Evolutionary conservation across 805 yeast genomes (phyloP).

Genomic region (Candida nemodendra): DNA sequence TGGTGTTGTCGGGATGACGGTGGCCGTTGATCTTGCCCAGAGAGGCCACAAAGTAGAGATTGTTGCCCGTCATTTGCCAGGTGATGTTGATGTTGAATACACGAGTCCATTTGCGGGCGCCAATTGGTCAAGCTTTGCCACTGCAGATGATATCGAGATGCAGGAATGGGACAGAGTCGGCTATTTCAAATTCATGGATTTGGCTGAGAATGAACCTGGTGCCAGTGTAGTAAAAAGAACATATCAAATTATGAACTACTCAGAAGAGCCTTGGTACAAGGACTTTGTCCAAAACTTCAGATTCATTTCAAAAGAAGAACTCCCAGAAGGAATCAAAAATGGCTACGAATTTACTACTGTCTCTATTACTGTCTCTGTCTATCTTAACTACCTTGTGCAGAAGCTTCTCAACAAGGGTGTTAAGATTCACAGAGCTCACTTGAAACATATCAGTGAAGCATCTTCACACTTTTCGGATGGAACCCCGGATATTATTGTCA

Average conservation of each 20-base stretch:
- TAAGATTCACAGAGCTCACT: constrained; percentile 39
- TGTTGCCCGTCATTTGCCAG: constrained; percentile 50
- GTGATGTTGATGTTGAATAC: constrained; percentile 50
- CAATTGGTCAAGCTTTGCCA: constrained; percentile 64
- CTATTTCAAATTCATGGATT: constrained; percentile 44
- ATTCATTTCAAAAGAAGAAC: constrained; percentile 35
- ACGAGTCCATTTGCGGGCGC: constrained; percentile 75
- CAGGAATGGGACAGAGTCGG: constrained; percentile 47
- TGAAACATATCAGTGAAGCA: constrained; percentile 50
- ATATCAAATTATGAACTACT: constrained; percentile 19
- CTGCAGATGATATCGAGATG: constrained; percentile 33
- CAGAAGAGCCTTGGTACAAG: constrained; percentile 49
- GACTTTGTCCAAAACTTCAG: constrained; percentile 41
- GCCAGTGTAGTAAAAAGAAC: constrained; percentile 42
- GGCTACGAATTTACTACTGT: constrained; percentile 47
- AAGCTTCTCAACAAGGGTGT: constrained; percentile 42
- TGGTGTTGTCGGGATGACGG: constrained; percentile 57
- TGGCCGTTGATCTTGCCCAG: constrained; percentile 43
- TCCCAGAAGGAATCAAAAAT: constrained; percentile 32
- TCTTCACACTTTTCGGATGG: constrained; percentile 37
- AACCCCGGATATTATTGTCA: constrained; percentile 51
- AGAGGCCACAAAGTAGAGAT: constrained; percentile 43
- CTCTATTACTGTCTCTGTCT: constrained; percentile 30
- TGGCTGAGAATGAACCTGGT: constrained; percentile 48
- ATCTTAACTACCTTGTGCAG: constrained; percentile 33